Conservation (phyloP, 2,329 filamentous ascomycete species). For the Colletotrichum sansevieriae region DNA sequence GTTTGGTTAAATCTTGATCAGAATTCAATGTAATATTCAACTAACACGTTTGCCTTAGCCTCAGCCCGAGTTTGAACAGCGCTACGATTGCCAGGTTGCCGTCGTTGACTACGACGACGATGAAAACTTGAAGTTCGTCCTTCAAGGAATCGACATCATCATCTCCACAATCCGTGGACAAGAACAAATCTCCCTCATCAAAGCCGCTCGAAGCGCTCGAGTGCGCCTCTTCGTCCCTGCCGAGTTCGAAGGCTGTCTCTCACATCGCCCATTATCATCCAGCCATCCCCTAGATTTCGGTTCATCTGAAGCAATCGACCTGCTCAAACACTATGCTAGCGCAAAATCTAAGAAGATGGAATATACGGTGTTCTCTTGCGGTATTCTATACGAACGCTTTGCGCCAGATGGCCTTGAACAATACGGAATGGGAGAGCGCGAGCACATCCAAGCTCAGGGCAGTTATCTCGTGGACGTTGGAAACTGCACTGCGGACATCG, state of each 20-base stretch:
- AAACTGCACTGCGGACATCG: constrained; percentile 69
- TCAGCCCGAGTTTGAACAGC: constrained; percentile 65
- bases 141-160: constrained; percentile 80
- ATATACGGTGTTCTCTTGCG: constrained; percentile 80
- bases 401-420: constrained; percentile 73
- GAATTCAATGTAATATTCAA: not conserved
- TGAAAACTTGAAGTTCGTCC: constrained; percentile 70
- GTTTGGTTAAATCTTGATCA: constrained; percentile 43
- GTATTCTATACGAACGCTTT: constrained; percentile 82
- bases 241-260: constrained; percentile 78
- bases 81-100: constrained; percentile 73
- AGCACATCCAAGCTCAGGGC: constrained; percentile 67
- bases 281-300: constrained; percentile 73
- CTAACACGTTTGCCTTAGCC: constrained; percentile 52
- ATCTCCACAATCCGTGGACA: constrained; percentile 79
- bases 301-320: constrained; percentile 67
- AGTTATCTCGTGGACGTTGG: constrained; percentile 76
- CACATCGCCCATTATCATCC: constrained; percentile 59
- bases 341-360: constrained; percentile 66
- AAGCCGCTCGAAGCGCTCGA: constrained; percentile 73
- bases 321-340: constrained; percentile 66
- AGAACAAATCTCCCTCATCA: constrained; percentile 78
- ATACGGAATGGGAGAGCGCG: constrained; percentile 70
- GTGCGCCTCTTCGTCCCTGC: constrained; percentile 80
- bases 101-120: constrained; percentile 75